Evolutionary conservation across 163 green algal genomes (phyloP).

Genomic region (Scenedesmus sp.): DNA sequence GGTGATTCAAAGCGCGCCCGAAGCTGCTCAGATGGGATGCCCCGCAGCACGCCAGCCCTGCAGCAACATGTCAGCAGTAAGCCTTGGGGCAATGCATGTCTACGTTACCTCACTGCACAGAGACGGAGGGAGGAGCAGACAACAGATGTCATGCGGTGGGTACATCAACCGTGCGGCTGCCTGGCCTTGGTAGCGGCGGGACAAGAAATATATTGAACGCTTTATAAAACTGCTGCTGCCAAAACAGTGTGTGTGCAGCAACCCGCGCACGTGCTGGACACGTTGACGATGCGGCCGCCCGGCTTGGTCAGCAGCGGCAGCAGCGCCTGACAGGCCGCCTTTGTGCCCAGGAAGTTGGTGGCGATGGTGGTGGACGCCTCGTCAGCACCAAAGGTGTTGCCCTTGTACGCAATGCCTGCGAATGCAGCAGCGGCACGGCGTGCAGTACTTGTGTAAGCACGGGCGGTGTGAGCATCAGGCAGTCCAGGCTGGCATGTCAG

Average conservation of each 20-base stretch:
- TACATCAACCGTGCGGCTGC: no score
- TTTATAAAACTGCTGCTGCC: background rate
- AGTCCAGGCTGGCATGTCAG: background rate
- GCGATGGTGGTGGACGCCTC: slow-evolving; percentile 70
- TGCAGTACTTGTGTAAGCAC: background rate
- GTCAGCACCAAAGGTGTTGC: slow-evolving; percentile 74
- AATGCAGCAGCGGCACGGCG: background rate
- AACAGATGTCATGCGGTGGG: no score
- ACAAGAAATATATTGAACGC: background rate
- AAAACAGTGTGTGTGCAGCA: background rate
- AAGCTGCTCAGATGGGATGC: slow-evolving; percentile 7
- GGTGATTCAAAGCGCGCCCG: background rate
- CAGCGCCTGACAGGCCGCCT: slow-evolving; percentile 63
- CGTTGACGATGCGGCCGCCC: slow-evolving; percentile 56
- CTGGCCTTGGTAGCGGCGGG: no score
- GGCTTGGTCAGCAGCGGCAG: slow-evolving; percentile 59
- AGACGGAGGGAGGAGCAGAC: no score
- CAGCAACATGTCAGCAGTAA: background rate
- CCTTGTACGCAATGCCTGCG: slow-evolving; percentile 79
- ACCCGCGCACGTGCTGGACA: slow-evolving; percentile 51
- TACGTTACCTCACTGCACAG: background rate
- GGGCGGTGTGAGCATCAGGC: background rate
- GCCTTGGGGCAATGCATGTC: no score
- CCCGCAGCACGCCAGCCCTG: slow-evolving; percentile 20
- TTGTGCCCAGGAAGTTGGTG: slow-evolving; percentile 76